Evolutionary conservation across 345 rosid species (phyloP), one percentile per base, ranked within the genome.

Genomic region (Aquilaria sinensis): DNA sequence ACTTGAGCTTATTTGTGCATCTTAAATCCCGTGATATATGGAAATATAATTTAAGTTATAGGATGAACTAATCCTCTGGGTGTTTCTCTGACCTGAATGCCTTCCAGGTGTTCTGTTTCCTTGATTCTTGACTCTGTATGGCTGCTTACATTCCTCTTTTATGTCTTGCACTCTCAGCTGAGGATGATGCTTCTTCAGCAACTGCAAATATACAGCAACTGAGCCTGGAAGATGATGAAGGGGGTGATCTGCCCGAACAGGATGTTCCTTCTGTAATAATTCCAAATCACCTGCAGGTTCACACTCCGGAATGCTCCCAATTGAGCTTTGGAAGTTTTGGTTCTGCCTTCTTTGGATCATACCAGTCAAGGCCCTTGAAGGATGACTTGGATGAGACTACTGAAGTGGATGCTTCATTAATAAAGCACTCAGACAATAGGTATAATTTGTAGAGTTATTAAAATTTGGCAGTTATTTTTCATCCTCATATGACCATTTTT

Each of bases 321-420:
- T 80, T 94, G 83, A 91, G 96, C 75, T 94, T 94, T 69, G 99
- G 99, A 56, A 94, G 96, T 67, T 94, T 94, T 78, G 96, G 90
- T 76, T 69, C 85, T 61, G 62, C 58, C 10, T 76, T 80, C 62
- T 67, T 87, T 54, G 85, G 73, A 59, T 70, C 80, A 60, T 80
- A 76, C 74, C 78, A 80, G 59, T 72, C 93, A 56, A 78, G 69
- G 75, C 71, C 83, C 43, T 51, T 79, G 65, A 83, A 84, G 74
- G 75, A 69, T 78, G 77, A 74, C 75, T 53, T 85, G 77, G 92
- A 82, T 47, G 88, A 87, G 69, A 55, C 74, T 65, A 57, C 88
- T 71, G 96, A 80, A 76, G 67, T 74, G 43, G 95, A 77, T 63
- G 67, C 75, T 59, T 69, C 77, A 62, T 70, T 84, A 58, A 71